A percentile compares a stretch with the other conserved stretches of the same genome.
Evolutionary conservation across 257 asterid genomes (phyloP).

Genomic region (Schizonepeta tenuifolia): DNA sequence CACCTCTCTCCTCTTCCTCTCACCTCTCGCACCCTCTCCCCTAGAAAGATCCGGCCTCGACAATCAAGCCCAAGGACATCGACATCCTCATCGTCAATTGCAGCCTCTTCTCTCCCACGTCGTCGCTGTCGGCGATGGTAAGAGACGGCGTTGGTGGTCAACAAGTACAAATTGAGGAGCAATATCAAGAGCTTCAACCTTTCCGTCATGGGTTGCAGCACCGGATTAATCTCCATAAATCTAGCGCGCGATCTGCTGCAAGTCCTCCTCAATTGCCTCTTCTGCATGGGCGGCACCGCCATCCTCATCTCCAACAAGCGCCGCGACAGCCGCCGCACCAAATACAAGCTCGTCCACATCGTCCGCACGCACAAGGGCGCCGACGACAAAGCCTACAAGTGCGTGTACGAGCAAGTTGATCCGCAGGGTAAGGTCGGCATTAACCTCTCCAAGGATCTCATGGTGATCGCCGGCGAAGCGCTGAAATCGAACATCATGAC

Average conservation of each 20-base stretch:
- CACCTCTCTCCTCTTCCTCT: too few species aligned
- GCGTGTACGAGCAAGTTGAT: conserved; percentile 85
- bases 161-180: conserved; percentile 73
- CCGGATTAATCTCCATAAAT: conserved; percentile 79
- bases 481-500: conserved; percentile 84
- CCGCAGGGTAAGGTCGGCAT: conserved; percentile 80
- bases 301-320: conserved; percentile 72
- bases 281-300: conserved; percentile 87
- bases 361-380: conserved; percentile 90
- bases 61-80: conserved; percentile 63
- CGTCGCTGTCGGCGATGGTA: conserved; percentile 85
- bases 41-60: too few species aligned
- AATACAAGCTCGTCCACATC: conserved; percentile 69
- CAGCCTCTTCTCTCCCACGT: conserved; percentile 85
- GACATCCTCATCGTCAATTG: conserved; percentile 78
- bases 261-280: conserved; percentile 77
- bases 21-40: too few species aligned
- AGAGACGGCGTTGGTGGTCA: too few species aligned
- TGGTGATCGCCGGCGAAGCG: conserved; percentile 92
- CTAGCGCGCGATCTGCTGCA: conserved; percentile 79
- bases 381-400: conserved; percentile 76
- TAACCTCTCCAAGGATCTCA: conserved; percentile 71
- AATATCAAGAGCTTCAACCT: conserved; percentile 70
- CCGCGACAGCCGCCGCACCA: conserved; percentile 57
- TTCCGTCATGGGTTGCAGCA: conserved; percentile 93